phyloP scores from a whole-genome alignment of 208 protist species.

The Angomonas desouzai region DNA sequence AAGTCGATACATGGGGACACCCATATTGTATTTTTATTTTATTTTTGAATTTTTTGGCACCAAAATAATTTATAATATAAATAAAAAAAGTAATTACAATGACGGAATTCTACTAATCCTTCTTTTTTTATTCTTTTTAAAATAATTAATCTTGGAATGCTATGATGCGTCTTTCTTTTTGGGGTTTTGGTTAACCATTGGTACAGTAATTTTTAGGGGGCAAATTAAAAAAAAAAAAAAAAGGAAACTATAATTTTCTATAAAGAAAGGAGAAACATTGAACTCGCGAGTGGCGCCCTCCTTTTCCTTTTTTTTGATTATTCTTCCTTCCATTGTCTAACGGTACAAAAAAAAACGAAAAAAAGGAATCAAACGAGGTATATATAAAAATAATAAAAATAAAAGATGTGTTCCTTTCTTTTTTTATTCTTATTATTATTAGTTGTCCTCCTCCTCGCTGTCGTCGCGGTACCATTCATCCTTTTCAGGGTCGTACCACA shows the following conservation, averaged over 20 bases:
- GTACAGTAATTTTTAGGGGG: too few species aligned
- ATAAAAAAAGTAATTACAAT: constrained; percentile 19
- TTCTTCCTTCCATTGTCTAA: constrained; percentile 12
- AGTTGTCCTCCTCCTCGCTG: constrained; percentile 16
- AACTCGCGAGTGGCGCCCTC: too few species aligned
- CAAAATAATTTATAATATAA: constrained; percentile 12
- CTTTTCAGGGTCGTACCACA: constrained; percentile 89
- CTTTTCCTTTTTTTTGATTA: constrained; percentile 7
- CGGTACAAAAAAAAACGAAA: background rate
- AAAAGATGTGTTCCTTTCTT: background rate
- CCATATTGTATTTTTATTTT: too few species aligned
- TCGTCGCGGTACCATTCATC: constrained; percentile 86
- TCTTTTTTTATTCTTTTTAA: background rate
- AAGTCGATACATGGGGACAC: too few species aligned
- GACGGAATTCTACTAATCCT: background rate
- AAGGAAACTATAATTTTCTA: constrained; percentile 2
- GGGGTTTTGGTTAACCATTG: too few species aligned
- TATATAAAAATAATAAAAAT: background rate
- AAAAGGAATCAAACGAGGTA: background rate
- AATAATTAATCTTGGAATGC: background rate
- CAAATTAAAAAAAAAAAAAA: constrained; percentile 18
- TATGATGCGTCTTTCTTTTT: background rate
- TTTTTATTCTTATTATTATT: constrained; percentile 13
- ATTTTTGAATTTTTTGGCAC: too few species aligned
- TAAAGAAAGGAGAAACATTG: constrained; percentile 3